phyloP scores from a whole-genome alignment of 148 eudicot species.

The Arctostaphylos glauca region DNA sequence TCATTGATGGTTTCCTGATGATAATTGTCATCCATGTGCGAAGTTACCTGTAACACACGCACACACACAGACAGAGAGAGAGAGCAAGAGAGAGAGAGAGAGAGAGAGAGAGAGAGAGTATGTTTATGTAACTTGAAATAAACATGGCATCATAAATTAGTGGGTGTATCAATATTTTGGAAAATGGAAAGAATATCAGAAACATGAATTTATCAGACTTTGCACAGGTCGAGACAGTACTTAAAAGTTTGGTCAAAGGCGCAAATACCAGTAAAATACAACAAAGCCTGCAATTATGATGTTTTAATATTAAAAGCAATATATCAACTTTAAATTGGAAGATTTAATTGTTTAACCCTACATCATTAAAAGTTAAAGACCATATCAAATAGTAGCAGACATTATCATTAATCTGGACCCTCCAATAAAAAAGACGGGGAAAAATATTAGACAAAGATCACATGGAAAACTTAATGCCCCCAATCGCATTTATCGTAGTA shows the following conservation, averaged over 20 bases:
- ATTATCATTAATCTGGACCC: background rate
- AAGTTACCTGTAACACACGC: no score
- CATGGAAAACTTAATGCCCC: background rate
- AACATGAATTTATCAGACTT: slow-evolving; percentile 42
- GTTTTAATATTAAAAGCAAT: background rate
- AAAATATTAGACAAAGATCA: background rate
- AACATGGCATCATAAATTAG: background rate
- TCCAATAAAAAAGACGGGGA: background rate
- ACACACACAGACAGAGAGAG: no score
- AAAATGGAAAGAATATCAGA: background rate
- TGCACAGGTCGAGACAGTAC: slow-evolving; percentile 28
- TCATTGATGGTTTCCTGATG: no score
- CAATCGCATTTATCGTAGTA: background rate
- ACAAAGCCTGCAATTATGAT: slow-evolving; percentile 9
- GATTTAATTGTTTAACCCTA: background rate
- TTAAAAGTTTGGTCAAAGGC: slow-evolving; percentile 4
- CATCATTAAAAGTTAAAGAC: background rate
- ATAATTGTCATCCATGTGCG: no score
- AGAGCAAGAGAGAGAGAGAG: no score
- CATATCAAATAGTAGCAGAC: background rate
- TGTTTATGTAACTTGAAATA: background rate
- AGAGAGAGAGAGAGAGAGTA: no score
- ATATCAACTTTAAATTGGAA: background rate
- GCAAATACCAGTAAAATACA: background rate
- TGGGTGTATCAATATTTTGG: background rate